Base-by-base conservation (phyloP, 345 rosid species). In the Rhizophora mangle region DNA sequence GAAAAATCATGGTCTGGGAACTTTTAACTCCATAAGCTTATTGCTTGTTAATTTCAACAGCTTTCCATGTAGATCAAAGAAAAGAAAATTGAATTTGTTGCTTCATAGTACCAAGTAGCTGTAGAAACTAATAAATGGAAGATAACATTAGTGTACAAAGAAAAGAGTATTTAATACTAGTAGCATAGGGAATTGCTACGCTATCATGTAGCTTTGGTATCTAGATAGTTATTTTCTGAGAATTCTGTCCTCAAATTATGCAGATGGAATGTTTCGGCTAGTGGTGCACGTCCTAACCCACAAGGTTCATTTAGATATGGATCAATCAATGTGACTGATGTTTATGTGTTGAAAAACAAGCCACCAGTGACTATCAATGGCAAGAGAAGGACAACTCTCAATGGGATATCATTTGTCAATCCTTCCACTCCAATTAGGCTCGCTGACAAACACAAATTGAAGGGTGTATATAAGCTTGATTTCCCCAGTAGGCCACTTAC, bases 211-310 rank as follows among this genome's bases (percentile, higher is more conserved):
- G 31, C 18, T 56, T 54, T 49, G 67, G 9, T 29, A 9, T 21
- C 9, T 32, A 13, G 22, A 58, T 34, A 59, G 65, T 54, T 61
- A 58, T 31, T 47, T 36, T 11, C 49, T 30, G 22, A 56, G 62
- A 39, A 43, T 69, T 76, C 24, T 74, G 57, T 74, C 64, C 68
- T 75, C 53, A 26, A 70, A 68, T 76, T 69, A 22, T 82, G 81
- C 81, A 94, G 98, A 64, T 95, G 98, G 98, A 88, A 96, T 78
- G 98, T 92, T 51, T 79, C 95, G 60, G 99, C 99, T 0, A 96
- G 99, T 60, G 98, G 99, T 61, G 99, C 99, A 3, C 95, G 99
- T 20, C 99, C 99, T 57, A 96, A 96, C 65, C 97, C 98, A 5
- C 97, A 95, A 71, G 99, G 99, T 2, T 96, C 99, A 16, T 96